Evolutionary conservation across 2,329 filamentous ascomycete genomes (phyloP).

Genomic region (Xylariaceae sp.): DNA sequence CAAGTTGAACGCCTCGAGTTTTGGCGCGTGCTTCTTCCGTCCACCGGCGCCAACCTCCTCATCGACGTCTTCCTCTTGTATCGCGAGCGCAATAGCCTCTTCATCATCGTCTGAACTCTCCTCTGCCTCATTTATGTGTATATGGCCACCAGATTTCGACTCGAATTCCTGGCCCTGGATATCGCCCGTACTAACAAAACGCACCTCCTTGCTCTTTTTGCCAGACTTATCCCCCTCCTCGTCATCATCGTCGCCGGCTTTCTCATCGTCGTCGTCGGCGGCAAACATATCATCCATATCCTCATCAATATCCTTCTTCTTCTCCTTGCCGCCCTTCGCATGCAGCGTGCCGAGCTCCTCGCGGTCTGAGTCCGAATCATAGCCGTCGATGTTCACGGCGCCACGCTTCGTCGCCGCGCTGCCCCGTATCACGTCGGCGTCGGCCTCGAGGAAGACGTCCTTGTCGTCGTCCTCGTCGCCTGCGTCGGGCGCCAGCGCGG

Average conservation of each 20-base stretch:
- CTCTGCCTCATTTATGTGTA: constrained; percentile 56
- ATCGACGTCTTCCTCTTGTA: constrained; percentile 71
- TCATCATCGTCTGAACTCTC: constrained; percentile 57
- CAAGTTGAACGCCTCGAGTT: constrained; percentile 96
- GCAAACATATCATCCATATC: constrained; percentile 87
- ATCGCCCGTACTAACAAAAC: constrained; percentile 51
- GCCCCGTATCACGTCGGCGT: constrained; percentile 89
- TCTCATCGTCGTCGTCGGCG: constrained; percentile 40
- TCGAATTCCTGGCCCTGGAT: constrained; percentile 75
- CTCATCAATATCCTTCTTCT: constrained; percentile 42
- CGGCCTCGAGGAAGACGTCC: constrained; percentile 74
- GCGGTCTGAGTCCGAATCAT: constrained; percentile 89
- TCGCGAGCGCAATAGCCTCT: constrained; percentile 68
- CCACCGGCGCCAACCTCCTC: constrained; percentile 86
- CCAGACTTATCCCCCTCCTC: constrained; percentile 45
- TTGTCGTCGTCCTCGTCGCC: constrained; percentile 43
- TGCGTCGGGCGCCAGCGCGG: constrained; percentile 76
- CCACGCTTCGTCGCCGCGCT: constrained; percentile 76
- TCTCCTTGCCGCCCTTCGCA: constrained; percentile 24
- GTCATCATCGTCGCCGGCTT: constrained; percentile 48
- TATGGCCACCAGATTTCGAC: constrained; percentile 68
- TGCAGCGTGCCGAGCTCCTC: constrained; percentile 48
- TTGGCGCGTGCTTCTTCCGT: constrained; percentile 87
- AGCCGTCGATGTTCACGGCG: constrained; percentile 93
- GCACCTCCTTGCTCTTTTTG: constrained; percentile 59